These are phyloP conservation scores for Neurospora sp. DNA, from an alignment of 2,329 filamentous ascomycete genomes.

Conservation along the genomic window DNA sequence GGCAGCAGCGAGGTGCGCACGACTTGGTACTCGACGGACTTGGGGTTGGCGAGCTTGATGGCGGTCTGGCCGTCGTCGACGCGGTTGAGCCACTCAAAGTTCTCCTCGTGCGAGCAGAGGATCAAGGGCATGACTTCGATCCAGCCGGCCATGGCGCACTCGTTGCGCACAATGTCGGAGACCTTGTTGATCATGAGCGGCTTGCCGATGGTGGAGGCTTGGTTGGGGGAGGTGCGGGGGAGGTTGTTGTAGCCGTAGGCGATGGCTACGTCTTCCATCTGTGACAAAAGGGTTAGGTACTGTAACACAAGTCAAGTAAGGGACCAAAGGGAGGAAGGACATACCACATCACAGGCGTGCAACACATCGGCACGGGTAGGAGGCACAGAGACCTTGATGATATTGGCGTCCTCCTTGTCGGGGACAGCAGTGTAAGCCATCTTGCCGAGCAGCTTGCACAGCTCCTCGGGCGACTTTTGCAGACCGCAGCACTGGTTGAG, in stretches of 20 bases:
- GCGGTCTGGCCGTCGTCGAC: slow-evolving; percentile 77
- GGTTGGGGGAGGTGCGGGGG: slow-evolving; percentile 75
- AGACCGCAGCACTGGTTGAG: slow-evolving; percentile 90
- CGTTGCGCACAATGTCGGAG: slow-evolving; percentile 76
- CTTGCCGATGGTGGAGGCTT: slow-evolving; percentile 75
- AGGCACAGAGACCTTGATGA: slow-evolving; percentile 73
- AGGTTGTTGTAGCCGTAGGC: slow-evolving; percentile 97
- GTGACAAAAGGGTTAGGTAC: neutral
- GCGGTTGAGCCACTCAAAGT: slow-evolving; percentile 90
- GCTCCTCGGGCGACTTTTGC: slow-evolving; percentile 58
- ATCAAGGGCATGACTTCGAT: slow-evolving; percentile 92
- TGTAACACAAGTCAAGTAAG: neutral
- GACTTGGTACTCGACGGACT: slow-evolving; percentile 87
- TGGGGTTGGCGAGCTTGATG: slow-evolving; percentile 81
- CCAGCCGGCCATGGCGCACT: slow-evolving; percentile 92
- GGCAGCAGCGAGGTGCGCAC: slow-evolving; percentile 80
- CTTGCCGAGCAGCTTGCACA: slow-evolving; percentile 72
- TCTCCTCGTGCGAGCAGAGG: slow-evolving; percentile 95
- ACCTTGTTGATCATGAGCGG: slow-evolving; percentile 92
- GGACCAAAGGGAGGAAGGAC: slow-evolving; percentile 5
- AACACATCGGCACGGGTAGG: slow-evolving; percentile 88
- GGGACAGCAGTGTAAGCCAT: slow-evolving; percentile 83
- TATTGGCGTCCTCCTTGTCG: slow-evolving; percentile 50
- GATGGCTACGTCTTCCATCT: slow-evolving; percentile 94
- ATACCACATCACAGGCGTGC: slow-evolving; percentile 78